phyloP scores from a whole-genome alignment of 2,329 filamentous ascomycete genomes.

The Sarocladium kiliense region DNA sequence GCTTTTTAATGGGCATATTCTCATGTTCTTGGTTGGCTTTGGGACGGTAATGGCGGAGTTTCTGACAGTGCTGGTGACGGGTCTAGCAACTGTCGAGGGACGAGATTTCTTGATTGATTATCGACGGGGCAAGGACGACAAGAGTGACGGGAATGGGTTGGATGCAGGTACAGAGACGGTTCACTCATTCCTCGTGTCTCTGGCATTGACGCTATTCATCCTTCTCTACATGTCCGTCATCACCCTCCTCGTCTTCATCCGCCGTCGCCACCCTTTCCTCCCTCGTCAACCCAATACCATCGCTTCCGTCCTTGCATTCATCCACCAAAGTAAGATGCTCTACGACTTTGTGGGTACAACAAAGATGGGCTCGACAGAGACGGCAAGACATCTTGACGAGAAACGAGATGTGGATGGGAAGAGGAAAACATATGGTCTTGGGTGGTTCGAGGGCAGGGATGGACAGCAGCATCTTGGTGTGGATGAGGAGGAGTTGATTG shows the following conservation, averaged over 20 bases:
- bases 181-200: conserved; percentile 61
- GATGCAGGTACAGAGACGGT: conserved; percentile 55
- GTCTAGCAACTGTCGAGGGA: conserved; percentile 60
- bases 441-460: conserved; percentile 72
- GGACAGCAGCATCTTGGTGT: conserved; percentile 70
- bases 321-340: conserved; percentile 77
- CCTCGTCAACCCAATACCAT: conserved; percentile 77
- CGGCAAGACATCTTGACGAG: conserved; percentile 53
- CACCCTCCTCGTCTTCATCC: conserved; percentile 53
- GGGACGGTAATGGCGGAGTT: conserved; percentile 70
- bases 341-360: conserved; percentile 69
- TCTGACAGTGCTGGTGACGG: conserved; percentile 63
- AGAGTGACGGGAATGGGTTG: conserved; percentile 18
- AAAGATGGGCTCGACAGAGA: conserved; percentile 53
- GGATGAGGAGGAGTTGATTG: conserved; percentile 67
- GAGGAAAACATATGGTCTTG: conserved; percentile 61
- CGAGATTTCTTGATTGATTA: conserved; percentile 44
- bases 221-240: conserved; percentile 60
- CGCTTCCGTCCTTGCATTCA: conserved; percentile 68
- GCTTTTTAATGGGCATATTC: conserved; percentile 56
- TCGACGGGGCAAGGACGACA: conserved; percentile 9
- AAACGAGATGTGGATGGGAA: conserved; percentile 22
- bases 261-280: conserved; percentile 64
- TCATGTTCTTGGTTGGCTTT: conserved; percentile 64
- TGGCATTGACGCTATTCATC: conserved; percentile 57